phyloP scores from a whole-genome alignment of 2,329 filamentous ascomycete species.

The Stemphylium beticola region DNA sequence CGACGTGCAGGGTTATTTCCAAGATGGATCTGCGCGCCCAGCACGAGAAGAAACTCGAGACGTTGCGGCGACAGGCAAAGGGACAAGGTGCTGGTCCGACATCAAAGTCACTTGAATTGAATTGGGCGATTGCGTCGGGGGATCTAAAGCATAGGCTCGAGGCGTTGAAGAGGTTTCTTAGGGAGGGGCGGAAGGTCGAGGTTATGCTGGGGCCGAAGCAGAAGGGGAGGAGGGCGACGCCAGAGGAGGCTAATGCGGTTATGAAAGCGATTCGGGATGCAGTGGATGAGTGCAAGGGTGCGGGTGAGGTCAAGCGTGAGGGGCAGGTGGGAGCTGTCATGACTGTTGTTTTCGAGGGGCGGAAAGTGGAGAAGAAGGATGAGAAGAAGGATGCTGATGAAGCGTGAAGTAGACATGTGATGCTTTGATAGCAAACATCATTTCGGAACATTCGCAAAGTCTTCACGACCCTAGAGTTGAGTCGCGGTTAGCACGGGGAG shows the following conservation, averaged over 20 bases:
- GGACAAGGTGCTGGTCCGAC: slow-evolving; percentile 31
- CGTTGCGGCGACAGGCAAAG: slow-evolving; percentile 51
- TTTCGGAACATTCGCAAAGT: neutral
- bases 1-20: slow-evolving; percentile 75
- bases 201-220: slow-evolving; percentile 73
- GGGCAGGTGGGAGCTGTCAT: slow-evolving; percentile 40
- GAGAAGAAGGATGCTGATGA: slow-evolving; percentile 4
- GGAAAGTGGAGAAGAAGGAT: slow-evolving; percentile 24
- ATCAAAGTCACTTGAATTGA: slow-evolving; percentile 82
- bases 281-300: slow-evolving; percentile 47
- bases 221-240: slow-evolving; percentile 64
- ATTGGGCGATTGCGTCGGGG: slow-evolving; percentile 81
- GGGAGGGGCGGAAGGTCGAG: slow-evolving; percentile 77
- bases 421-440: neutral
- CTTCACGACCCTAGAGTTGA: neutral
- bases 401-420: neutral
- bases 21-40: slow-evolving; percentile 58
- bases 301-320: slow-evolving; percentile 34
- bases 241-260: slow-evolving; percentile 63
- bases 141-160: slow-evolving; percentile 68
- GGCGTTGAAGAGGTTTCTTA: slow-evolving; percentile 70
- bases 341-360: slow-evolving; percentile 42
- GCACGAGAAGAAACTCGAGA: slow-evolving; percentile 54
- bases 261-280: slow-evolving; percentile 59
- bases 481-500: neutral